Base-by-base conservation (phyloP, 805 yeast genomes). In the Ogataea paraovalis region DNA sequence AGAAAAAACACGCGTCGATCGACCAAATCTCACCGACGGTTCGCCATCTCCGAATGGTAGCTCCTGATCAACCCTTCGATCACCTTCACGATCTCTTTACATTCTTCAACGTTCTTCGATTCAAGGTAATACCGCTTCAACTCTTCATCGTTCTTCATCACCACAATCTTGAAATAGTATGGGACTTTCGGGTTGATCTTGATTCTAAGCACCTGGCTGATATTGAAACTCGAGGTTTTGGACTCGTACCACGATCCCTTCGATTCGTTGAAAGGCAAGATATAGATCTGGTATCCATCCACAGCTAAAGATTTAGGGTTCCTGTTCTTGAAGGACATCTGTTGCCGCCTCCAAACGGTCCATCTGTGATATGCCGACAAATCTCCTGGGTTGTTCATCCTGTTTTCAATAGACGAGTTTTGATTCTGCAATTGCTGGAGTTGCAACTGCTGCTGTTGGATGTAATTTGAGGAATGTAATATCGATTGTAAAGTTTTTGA, bases 201-300 rank as follows among this genome's bases (percentile, higher is more conserved):
- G 51, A 87, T 76, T 48, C 82, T 79, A 16, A 80, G 64, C 21
- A 92, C 80, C 59, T 87, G 96, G 18, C 86, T 79, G 9, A 90
- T 80, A 59, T 90, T 96, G 64, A 92, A 88, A 0, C 95, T 85
- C 14, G 90, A 81, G 0, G 96, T 91, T 61, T 91, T 91, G 55
- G 85, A 61, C 6, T 63, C 94, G 57, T 85, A 80, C 78, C 88
- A 79, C 55, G 77, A 59, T 18, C 69, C 69, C 43, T 66, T 79
- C 48, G 80, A 74, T 49, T 87, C 92, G 56, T 87, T 89, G 7
- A 90, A 83, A 0, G 97, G 97, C 58, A 88, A 80, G 42, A 92
- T 78, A 58, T 91, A 92, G 13, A 92, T 80, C 59, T 89, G 90
- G 57, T 89, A 96, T n/a, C 97, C 98, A 65, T 92, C 98, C 34